Evolutionary conservation across 345 rosid species (phyloP), one percentile per base, ranked within the genome.

Genomic region (Gossypium rotundifolium): DNA sequence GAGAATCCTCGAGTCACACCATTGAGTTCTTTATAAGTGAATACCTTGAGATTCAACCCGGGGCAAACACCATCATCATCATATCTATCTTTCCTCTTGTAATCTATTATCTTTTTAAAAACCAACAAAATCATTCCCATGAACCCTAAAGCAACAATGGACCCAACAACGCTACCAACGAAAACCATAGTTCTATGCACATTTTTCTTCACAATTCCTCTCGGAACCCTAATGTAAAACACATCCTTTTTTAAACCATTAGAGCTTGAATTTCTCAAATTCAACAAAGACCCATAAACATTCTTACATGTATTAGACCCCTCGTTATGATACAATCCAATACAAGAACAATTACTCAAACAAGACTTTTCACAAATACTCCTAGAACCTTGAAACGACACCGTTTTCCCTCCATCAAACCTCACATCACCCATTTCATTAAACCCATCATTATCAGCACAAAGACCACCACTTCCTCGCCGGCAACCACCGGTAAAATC

Each of bases 271-370:
- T 88, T 89, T 79, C 85, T 84, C 77, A 90, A 68, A 80, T 90
- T 91, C 13, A 84, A 65, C 52, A 90, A 84, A 59, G 87, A 63
- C 11, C 88, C 92, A 54, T 83, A 83, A 54, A 90, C 49, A 48
- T 80, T 85, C 80, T 81, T 88, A 80, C 95, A 90, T 38, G 75
- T 63, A 82, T 80, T 83, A 58, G 79, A 80, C 78, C 77, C 78
- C 22, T 33, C 78, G 65, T 90, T 75, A 40, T 90, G 83, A 62
- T 74, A 82, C 76, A 90, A 83, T 23, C 91, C 97, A 22, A 85
- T 75, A 78, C 98, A 93, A 53, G 91, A 93, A 77, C 93, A 84
- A 75, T 87, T 87, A 17, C 78, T 73, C 73, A 89, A 72, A 65
- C 98, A 93, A 27, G 73, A 76, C 25, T 74, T 83, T 80, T 81